Evolutionary conservation across 306 rosid genomes (phyloP), one percentile per base, ranked within the genome.

Genomic region (Ormosia emarginata): DNA sequence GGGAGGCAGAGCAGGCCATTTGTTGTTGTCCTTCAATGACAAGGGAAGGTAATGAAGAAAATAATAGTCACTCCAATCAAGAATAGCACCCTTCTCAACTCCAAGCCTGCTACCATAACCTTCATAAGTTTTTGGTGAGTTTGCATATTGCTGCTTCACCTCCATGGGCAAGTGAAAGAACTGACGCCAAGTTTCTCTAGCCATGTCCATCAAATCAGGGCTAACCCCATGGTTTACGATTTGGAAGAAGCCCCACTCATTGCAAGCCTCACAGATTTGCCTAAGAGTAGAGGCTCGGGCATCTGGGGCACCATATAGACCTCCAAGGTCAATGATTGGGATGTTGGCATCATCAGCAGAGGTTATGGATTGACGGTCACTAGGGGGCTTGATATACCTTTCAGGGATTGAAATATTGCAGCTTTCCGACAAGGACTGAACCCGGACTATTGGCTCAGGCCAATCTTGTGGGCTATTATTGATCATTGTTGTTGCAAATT

Each of bases 21-120:
- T 94, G 59, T 86, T 84, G 32, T 84, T 24, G 50, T 90, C 97
- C 67, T 88, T 92, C 69, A 94, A 75, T 0, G 46, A 52, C 6
- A 71, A 58, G 0, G 98, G 98, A 68, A 90, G 97, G 47, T 83
- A 92, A 81, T 94, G 98, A 72, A 94, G 94, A 77, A 15, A 94
- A 24, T 91, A 94, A 15, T 92, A 94, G 64, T 94, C 97, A 76
- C 97, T 92, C 98, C 97, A 94, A 75, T 94, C 98, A 74, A 94
- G 96, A 88, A 90, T 86, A 78, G 97, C 97, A 6, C 94, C 96
- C 64, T 88, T 92, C 36, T 92, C 86, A 40, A 92, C 69, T 2
- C 97, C 98, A n/a, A 92, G 90, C 7, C 98, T 89, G 56, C 97
- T 92, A 0, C 98, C 98, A 80, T 94, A 94, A 0, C 98, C 98